Evolutionary conservation across 371 early-diverging fungal species (phyloP).

Genomic region (Umbelopsis sp.): DNA sequence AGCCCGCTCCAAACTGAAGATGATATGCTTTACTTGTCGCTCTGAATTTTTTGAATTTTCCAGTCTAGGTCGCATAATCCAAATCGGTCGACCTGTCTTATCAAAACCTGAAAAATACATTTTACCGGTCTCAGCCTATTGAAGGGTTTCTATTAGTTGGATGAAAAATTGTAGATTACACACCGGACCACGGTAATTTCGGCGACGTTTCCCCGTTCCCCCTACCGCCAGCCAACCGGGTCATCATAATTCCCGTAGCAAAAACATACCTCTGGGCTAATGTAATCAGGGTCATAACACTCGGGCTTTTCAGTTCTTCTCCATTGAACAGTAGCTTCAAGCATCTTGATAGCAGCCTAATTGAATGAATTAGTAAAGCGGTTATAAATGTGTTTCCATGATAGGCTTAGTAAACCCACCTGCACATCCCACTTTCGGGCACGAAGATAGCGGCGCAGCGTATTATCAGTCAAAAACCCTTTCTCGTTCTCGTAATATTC

Average conservation of each 20-base stretch:
- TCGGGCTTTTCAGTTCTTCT: conserved; percentile 74
- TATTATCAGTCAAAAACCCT: conserved; percentile 58
- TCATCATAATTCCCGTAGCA: conserved; percentile 4
- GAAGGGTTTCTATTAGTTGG: background rate
- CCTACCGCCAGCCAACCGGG: background rate
- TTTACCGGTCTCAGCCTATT: conserved; percentile 80
- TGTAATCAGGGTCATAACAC: conserved; percentile 69
- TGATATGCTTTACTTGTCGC: conserved; percentile 77
- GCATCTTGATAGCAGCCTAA: conserved; percentile 59
- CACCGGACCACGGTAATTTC: background rate
- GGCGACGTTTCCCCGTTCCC: background rate
- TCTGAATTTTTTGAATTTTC: conserved; percentile 83
- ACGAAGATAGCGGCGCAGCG: conserved; percentile 74
- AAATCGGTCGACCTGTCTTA: conserved; percentile 65
- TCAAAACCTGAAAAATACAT: conserved; percentile 80
- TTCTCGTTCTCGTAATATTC: conserved; percentile 52
- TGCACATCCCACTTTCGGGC: conserved; percentile 76
- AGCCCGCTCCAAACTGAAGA: conserved; percentile 79
- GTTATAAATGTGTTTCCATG: background rate
- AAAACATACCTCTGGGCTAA: conserved; percentile 70
- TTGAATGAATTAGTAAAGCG: background rate
- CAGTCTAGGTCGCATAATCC: conserved; percentile 74
- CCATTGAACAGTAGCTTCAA: conserved; percentile 80
- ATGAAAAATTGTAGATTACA: background rate
- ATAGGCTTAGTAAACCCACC: conserved; percentile 23